Evolutionary conservation across 352 stramenopile genomes (phyloP).

Genomic region (Pythium phragmiticola): DNA sequence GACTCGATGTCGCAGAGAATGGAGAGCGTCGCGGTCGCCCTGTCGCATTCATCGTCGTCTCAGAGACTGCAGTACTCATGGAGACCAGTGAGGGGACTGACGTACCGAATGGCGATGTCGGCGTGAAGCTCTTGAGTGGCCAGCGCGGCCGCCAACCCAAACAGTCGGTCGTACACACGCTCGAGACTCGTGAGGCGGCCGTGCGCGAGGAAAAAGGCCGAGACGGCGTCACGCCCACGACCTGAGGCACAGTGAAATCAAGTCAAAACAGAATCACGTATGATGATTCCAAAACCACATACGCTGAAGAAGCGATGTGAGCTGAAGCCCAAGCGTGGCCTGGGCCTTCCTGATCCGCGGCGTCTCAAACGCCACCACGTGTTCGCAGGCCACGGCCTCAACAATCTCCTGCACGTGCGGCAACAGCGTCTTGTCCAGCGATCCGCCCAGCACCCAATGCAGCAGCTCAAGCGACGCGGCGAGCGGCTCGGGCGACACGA

Average conservation of each 20-base stretch:
- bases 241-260: constrained; percentile 21
- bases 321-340: constrained; percentile 30
- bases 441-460: constrained; percentile 47
- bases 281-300: constrained; percentile 14
- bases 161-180: constrained; percentile 31
- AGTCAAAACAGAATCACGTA: neutral
- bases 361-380: constrained; percentile 51
- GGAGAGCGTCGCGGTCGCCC: constrained; percentile 29
- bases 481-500: constrained; percentile 29
- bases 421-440: constrained; percentile 54
- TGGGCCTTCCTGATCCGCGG: constrained; percentile 33
- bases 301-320: constrained; percentile 50
- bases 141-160: constrained; percentile 43
- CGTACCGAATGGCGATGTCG: constrained; percentile 19
- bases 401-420: constrained; percentile 58
- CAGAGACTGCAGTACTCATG: neutral
- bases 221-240: constrained; percentile 45
- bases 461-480: constrained; percentile 50
- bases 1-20: constrained; percentile 32
- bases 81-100: neutral
- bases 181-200: constrained; percentile 34
- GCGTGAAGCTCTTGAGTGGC: constrained; percentile 1
- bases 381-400: constrained; percentile 35
- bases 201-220: constrained; percentile 50
- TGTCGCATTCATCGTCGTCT: constrained; percentile 28